Conservation (phyloP, 116 monocot species). For the Posidonia oceanica region DNA sequence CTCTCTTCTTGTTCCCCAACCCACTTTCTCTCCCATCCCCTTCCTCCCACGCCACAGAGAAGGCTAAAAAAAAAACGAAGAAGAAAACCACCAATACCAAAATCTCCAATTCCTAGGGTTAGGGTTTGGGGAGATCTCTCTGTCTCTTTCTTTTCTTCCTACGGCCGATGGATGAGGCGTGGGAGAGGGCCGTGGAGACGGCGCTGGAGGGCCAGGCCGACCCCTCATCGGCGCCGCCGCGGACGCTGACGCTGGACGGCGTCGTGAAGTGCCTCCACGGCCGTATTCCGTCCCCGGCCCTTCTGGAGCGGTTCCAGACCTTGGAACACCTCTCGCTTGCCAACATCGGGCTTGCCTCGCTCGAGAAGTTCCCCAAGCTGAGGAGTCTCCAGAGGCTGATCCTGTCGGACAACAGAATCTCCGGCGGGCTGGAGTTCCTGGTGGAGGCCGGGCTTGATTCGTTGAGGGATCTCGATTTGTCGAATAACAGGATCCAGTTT, state of each 20-base stretch:
- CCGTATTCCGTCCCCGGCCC: slow-evolving; percentile 52
- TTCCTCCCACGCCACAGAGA: too few species aligned
- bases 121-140: slow-evolving; percentile 9
- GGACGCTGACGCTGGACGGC: slow-evolving; percentile 76
- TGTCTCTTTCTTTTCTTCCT: neutral
- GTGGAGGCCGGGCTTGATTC: slow-evolving; percentile 82
- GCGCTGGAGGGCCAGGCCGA: slow-evolving; percentile 38
- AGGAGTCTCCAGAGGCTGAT: slow-evolving; percentile 65
- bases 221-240: slow-evolving; percentile 20
- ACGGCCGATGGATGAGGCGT: slow-evolving; percentile 61
- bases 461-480: slow-evolving; percentile 81
- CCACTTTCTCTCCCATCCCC: neutral
- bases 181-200: slow-evolving; percentile 88
- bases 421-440: slow-evolving; percentile 77
- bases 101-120: neutral
- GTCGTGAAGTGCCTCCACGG: slow-evolving; percentile 81
- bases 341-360: slow-evolving; percentile 73
- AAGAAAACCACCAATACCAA: too few species aligned
- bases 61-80: neutral
- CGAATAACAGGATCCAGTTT: slow-evolving; percentile 82
- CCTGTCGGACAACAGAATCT: slow-evolving; percentile 92
- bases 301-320: slow-evolving; percentile 58
- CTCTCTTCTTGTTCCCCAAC: neutral
- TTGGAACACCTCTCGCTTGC: slow-evolving; percentile 88
- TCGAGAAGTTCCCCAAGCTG: slow-evolving; percentile 75